phyloP scores from a whole-genome alignment of 164 flowering plant species.

The Chimonanthus salicifolius region DNA sequence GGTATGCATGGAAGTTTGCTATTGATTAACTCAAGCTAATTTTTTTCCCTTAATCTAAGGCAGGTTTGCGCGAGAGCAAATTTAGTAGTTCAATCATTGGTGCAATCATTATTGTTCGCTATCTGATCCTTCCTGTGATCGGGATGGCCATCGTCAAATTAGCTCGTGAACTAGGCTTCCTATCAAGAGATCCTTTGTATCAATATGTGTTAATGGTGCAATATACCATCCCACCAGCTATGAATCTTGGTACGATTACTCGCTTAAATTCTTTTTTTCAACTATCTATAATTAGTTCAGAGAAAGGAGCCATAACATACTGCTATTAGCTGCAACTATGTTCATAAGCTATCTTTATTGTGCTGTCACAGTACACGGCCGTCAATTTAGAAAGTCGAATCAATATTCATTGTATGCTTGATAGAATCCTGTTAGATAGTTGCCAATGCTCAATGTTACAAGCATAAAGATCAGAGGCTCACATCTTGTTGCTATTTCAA shows the following conservation, averaged over 20 bases:
- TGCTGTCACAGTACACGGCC: no score
- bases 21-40: background rate
- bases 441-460: background rate
- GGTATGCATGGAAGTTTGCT: background rate
- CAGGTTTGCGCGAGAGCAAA: constrained; percentile 48
- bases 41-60: background rate
- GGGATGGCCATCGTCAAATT: constrained; percentile 56
- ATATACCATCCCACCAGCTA: constrained; percentile 79
- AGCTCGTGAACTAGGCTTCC: constrained; percentile 50
- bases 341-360: background rate
- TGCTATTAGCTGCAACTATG: background rate
- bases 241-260: constrained; percentile 59
- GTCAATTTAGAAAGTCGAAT: no score
- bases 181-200: constrained; percentile 65
- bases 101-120: constrained; percentile 50
- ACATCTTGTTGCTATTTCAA: no score
- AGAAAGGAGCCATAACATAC: background rate
- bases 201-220: constrained; percentile 72
- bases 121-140: constrained; percentile 46
- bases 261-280: background rate
- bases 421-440: background rate
- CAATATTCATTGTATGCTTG: background rate
- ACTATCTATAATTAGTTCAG: background rate
- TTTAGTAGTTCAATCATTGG: constrained; percentile 31
- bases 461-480: no score